Evolutionary conservation across 2,329 filamentous ascomycete genomes (phyloP).

Genomic region (Ascochyta rabiei): DNA sequence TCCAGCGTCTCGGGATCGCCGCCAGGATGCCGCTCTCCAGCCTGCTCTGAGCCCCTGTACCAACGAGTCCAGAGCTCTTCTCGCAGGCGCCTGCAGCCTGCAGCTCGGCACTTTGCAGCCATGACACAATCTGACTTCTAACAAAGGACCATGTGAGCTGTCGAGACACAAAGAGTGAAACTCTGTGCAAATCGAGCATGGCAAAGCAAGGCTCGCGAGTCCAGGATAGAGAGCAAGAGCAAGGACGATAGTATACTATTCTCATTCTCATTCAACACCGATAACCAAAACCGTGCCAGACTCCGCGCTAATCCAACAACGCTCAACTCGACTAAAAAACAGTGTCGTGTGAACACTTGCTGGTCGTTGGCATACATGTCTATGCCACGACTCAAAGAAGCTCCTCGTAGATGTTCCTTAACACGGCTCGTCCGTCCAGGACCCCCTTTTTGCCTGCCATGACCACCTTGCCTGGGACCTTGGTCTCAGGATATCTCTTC

Average conservation of each 20-base stretch:
- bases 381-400: slow-evolving; percentile 15
- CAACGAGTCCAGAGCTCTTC: not conserved
- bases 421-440: slow-evolving; percentile 69
- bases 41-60: slow-evolving; percentile 8
- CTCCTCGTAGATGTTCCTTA: slow-evolving; percentile 78
- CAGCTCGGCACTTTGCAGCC: too few species aligned
- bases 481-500: slow-evolving; percentile 44
- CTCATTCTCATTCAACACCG: not conserved
- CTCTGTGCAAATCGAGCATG: too few species aligned
- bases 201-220: too few species aligned
- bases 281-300: not conserved
- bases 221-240: too few species aligned
- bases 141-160: too few species aligned
- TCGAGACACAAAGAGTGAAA: too few species aligned
- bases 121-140: too few species aligned
- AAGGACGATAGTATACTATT: too few species aligned
- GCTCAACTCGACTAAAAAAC: not conserved
- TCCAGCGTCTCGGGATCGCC: slow-evolving; percentile 3
- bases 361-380: too few species aligned
- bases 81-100: too few species aligned
- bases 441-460: slow-evolving; percentile 62
- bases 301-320: slow-evolving; percentile 4
- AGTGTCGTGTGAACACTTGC: too few species aligned
- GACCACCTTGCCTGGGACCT: slow-evolving; percentile 64
- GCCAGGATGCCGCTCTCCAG: not conserved